These are phyloP conservation scores for Pseudisothecium myosuroides DNA, from an alignment of 225 moss, liverwort and hornwort species.

Conservation along the genomic window DNA sequence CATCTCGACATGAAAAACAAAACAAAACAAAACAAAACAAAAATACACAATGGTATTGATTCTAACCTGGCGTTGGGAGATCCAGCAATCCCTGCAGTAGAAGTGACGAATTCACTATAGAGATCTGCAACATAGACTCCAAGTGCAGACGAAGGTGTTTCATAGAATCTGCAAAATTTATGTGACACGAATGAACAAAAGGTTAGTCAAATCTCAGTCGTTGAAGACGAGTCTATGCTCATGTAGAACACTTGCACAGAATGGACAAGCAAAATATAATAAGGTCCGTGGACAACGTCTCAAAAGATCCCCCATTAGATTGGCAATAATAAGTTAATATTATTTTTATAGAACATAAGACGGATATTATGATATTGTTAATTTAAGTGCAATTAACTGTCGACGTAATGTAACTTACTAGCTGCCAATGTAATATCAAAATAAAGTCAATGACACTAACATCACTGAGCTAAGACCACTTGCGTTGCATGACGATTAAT, in stretches of 20 bases:
- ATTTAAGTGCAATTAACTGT: too few species aligned
- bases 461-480: not conserved
- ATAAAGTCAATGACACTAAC: too few species aligned
- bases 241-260: not conserved
- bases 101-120: conserved; percentile 33
- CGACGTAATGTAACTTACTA: not conserved
- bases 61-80: conserved; percentile 21
- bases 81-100: conserved; percentile 35
- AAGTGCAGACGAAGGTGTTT: conserved; percentile 43
- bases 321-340: not conserved
- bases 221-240: not conserved
- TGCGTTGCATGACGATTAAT: not conserved
- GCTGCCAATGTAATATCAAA: not conserved
- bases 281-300: not conserved
- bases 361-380: not conserved
- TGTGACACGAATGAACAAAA: not conserved
- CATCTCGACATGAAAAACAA: not conserved
- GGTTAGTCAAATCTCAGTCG: not conserved
- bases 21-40: too few species aligned
- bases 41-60: not conserved
- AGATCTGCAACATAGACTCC: conserved; percentile 27
- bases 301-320: not conserved
- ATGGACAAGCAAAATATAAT: not conserved
- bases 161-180: conserved; percentile 20
- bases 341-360: not conserved